Percentiles rank a stretch among this genome's conserved stretches.
Evolutionary conservation across 2,329 filamentous ascomycete genomes (phyloP).

Genomic region (Erysiphe pulchra): DNA sequence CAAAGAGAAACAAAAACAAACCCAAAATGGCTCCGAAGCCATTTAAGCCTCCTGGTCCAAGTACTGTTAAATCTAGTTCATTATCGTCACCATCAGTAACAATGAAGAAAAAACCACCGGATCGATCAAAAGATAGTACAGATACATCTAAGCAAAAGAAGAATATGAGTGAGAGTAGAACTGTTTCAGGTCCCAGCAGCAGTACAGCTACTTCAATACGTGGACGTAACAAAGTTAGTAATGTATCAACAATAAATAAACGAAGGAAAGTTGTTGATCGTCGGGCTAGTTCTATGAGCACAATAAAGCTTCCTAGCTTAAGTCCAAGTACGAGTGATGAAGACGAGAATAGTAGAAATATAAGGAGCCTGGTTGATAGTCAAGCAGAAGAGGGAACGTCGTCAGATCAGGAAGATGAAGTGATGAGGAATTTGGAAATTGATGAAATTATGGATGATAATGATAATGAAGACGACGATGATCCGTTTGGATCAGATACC

Average conservation of each 20-base stretch:
- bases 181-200: background rate
- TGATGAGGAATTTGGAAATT: background rate
- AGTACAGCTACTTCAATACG: background rate
- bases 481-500: background rate
- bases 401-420: background rate
- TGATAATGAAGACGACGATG: slow-evolving; percentile 1
- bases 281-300: background rate
- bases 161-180: background rate
- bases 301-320: background rate
- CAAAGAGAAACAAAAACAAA: too few species aligned
- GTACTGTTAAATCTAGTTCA: background rate
- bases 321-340: slow-evolving; percentile 1
- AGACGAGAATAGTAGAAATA: background rate
- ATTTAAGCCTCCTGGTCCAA: slow-evolving; percentile 11
- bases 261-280: background rate
- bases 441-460: background rate
- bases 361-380: background rate
- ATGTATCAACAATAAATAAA: background rate
- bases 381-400: background rate
- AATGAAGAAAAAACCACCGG: background rate
- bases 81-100: background rate
- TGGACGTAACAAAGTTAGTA: slow-evolving; percentile 1
- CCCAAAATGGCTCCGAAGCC: slow-evolving; percentile 11
- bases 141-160: background rate
- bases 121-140: background rate